These are phyloP conservation scores for Erythrophleum ivorense DNA, from an alignment of 331 rosid genomes.

Conservation along the genomic window DNA sequence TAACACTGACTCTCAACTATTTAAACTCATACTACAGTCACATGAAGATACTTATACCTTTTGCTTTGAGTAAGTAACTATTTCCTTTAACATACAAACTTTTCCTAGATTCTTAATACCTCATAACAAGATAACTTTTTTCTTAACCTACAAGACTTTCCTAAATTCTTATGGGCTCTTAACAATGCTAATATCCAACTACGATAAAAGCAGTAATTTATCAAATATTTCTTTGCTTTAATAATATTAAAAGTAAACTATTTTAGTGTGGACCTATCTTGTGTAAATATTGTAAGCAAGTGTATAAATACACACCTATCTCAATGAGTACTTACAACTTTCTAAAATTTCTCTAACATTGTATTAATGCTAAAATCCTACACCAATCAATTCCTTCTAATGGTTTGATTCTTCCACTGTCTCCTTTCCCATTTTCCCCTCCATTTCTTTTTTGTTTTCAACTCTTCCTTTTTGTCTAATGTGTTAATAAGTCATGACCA, in stretches of 20 bases:
- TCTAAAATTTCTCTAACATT: no score
- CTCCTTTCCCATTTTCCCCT: background rate
- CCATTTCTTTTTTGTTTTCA: background rate
- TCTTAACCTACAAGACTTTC: background rate
- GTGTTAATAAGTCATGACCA: no score
- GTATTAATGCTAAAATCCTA: background rate
- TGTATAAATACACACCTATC: background rate
- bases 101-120: background rate
- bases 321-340: background rate
- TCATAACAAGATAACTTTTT: background rate
- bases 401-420: background rate
- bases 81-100: background rate
- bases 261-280: background rate
- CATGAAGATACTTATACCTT: background rate
- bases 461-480: no score
- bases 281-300: background rate
- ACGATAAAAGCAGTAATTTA: background rate
- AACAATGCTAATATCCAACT: background rate
- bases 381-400: background rate
- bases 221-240: background rate
- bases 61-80: background rate
- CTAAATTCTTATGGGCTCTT: background rate
- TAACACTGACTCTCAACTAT: background rate
- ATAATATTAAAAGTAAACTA: background rate
- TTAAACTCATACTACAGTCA: background rate